These are phyloP conservation scores for Lactarius pseudohatsudake DNA, from an alignment of 768 basidiomycete species.

Conservation along the genomic window DNA sequence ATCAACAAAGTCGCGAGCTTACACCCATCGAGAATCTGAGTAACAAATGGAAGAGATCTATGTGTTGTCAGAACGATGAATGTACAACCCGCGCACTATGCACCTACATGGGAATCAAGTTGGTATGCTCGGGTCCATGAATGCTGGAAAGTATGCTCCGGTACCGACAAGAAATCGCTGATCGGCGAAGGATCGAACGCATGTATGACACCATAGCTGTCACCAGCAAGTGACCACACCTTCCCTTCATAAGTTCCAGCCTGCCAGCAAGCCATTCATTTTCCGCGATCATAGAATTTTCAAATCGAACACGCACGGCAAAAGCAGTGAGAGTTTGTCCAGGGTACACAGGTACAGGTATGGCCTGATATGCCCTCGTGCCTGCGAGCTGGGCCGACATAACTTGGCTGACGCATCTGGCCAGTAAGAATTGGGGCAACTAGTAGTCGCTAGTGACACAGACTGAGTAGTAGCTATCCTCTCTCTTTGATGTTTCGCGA, in stretches of 20 bases:
- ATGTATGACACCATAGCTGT: constrained; percentile 23
- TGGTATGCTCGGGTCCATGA: constrained; percentile 19
- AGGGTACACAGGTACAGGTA: constrained; percentile 4
- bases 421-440: constrained; percentile 9
- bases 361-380: constrained; percentile 15
- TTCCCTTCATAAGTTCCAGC: constrained; percentile 9
- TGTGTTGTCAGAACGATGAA: background rate
- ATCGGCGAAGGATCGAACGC: constrained; percentile 9
- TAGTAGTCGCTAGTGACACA: constrained; percentile 11
- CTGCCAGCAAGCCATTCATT: constrained; percentile 7
- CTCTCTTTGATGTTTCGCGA: constrained; percentile 17
- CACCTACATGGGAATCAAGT: constrained; percentile 17
- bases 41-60: constrained; percentile 30
- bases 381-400: constrained; percentile 23
- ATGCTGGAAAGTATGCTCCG: constrained; percentile 10
- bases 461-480: constrained; percentile 20
- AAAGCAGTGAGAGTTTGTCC: constrained; percentile 23
- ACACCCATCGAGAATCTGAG: constrained; percentile 28
- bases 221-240: constrained; percentile 22
- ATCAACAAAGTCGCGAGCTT: background rate
- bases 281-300: constrained; percentile 4
- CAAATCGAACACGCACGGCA: constrained; percentile 15
- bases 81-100: background rate
- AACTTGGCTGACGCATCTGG: constrained; percentile 9
- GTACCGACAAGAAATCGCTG: constrained; percentile 10